Evolutionary conservation across 768 basidiomycete species (phyloP), one percentile per base, ranked within the genome.

Genomic region (Kwoniella sp.): DNA sequence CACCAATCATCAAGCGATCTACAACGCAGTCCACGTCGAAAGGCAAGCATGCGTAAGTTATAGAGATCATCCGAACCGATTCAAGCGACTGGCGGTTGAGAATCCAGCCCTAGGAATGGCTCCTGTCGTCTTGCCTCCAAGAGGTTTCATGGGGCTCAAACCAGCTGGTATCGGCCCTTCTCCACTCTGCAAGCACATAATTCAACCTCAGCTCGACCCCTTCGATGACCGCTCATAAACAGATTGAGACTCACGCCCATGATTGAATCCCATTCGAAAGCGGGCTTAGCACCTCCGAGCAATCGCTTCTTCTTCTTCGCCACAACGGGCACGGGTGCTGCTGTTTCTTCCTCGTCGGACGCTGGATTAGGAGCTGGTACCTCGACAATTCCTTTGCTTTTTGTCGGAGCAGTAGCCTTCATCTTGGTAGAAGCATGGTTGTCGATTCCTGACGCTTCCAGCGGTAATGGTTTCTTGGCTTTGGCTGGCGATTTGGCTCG

Each of bases 281-380:
- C 61, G 7, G 76, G 55, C 52, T 68, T 63, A 5, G 61, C 67
- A 25, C 67, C 74, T 15, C 73, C 63, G 34, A 75, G 47, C 55
- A 70, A 69, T 28, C 72, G 52, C 65, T 75, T 77, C 70, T 75
- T 77, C 72, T 77, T 77, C 76, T 77, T 75, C 58, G 71, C 74
- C 5, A 37, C 54, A 15, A 28, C 55, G 34, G 51, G 23, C 2
- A 30, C 38, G 13, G 48, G 23, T 3, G 38, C 28, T 26, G 57
- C 13, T 17, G 45, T 29, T 37, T 25, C 56, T 23, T 29, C 55
- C 1, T 26, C 34, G 3, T 63, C 63, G 26, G 58, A 23, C 28
- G 23, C 58, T 12, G 38, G 52, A 22, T 62, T 59, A 31, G 57
- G 31, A 20, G 22, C 61, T 23, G 41, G 38, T 11, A 65, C 65